Evolutionary conservation across 1,284 basidiomycete species (phyloP).

Genomic region (Irpex sp.): DNA sequence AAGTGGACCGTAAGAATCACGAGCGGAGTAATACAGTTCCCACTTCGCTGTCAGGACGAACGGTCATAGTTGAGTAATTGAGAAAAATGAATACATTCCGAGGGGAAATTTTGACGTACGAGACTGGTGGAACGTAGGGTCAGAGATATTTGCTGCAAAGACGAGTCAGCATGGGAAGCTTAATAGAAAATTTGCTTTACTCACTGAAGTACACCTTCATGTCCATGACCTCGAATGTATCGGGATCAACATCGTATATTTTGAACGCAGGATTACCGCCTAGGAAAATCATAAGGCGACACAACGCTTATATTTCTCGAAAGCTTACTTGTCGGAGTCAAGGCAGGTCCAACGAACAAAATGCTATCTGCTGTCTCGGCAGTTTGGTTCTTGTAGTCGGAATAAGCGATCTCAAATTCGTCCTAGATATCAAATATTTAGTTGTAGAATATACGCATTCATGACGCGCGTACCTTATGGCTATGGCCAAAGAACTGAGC

Average conservation of each 20-base stretch:
- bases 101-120: conserved; percentile 9
- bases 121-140: conserved; percentile 33
- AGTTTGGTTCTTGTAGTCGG: conserved; percentile 44
- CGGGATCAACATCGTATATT: conserved; percentile 49
- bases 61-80: background rate
- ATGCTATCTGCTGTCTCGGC: conserved; percentile 48
- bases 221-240: conserved; percentile 52
- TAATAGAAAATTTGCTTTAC: conserved; percentile 10
- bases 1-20: conserved; percentile 44
- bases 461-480: conserved; percentile 25
- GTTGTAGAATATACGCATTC: background rate
- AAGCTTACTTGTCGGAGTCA: conserved; percentile 49
- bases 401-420: conserved; percentile 57
- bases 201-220: conserved; percentile 38
- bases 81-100: background rate
- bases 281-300: conserved; percentile 15
- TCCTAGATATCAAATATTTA: conserved; percentile 29
- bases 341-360: conserved; percentile 46
- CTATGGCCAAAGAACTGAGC: conserved; percentile 48
- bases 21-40: conserved; percentile 55
- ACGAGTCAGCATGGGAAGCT: background rate
- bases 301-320: background rate
- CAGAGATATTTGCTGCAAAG: conserved; percentile 32
- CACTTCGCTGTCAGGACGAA: conserved; percentile 38
- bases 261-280: conserved; percentile 50